Evolutionary conservation across 441 rosid genomes (phyloP).

Genomic region (Jatropha multifida): DNA sequence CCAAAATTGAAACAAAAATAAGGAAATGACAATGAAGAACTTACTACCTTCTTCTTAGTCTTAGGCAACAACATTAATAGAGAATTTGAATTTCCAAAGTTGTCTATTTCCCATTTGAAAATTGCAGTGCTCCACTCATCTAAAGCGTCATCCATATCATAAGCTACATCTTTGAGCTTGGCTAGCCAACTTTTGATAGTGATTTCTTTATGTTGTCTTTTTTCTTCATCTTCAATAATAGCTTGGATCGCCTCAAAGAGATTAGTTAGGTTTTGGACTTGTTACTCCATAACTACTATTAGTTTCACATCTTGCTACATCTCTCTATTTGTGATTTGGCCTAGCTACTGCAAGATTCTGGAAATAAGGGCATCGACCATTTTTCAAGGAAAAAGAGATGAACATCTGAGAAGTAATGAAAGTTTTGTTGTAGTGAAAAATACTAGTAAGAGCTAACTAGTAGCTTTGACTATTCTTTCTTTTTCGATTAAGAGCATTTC

Average conservation of each 20-base stretch:
- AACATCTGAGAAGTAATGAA: neutral
- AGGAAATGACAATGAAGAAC: neutral
- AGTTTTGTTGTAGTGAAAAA: too few relatives aligned
- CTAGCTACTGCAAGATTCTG: neutral
- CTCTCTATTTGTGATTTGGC: neutral
- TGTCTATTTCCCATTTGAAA: neutral
- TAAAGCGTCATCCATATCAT: constrained; percentile 3
- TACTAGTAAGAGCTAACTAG: too few relatives aligned
- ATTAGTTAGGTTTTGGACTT: neutral
- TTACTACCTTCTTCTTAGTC: neutral
- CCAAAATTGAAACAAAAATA: neutral
- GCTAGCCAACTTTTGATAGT: neutral
- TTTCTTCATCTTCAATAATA: constrained; percentile 1
- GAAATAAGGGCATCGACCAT: constrained; percentile 15
- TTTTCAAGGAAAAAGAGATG: neutral
- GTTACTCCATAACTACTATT: neutral
- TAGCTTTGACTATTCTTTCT: too few relatives aligned
- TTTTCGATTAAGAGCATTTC: too few relatives aligned
- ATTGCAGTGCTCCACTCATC: neutral
- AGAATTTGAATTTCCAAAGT: too few relatives aligned
- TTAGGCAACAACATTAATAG: too few relatives aligned
- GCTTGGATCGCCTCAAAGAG: neutral
- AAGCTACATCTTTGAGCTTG: constrained; percentile 3
- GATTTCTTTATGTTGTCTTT: neutral
- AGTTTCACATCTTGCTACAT: neutral